phyloP scores from a whole-genome alignment of 352 stramenopile species.

The Pythium pyrilobum region DNA sequence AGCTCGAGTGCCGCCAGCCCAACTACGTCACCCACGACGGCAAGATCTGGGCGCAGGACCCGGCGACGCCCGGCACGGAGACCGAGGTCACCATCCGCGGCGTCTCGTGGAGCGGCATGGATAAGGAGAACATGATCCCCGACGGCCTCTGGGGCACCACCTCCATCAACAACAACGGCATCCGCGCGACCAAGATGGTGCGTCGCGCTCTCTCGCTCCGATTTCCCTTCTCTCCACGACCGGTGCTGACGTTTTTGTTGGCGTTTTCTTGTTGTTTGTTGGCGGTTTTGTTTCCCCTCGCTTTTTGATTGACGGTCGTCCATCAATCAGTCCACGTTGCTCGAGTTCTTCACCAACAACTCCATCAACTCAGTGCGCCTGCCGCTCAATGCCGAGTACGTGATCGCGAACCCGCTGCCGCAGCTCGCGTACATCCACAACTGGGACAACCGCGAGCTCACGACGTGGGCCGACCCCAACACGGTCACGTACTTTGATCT shows the following conservation, averaged over 20 bases:
- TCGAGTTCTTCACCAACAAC: constrained; percentile 50
- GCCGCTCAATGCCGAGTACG: constrained; percentile 46
- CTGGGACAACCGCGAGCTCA: constrained; percentile 62
- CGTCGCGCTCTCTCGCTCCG: not conserved
- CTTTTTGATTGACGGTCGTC: not conserved
- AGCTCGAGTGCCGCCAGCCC: constrained; percentile 45
- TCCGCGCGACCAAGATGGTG: constrained; percentile 43
- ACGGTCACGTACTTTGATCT: constrained; percentile 53
- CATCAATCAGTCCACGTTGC: constrained; percentile 26
- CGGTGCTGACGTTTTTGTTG: not conserved
- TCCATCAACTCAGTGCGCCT: constrained; percentile 62
- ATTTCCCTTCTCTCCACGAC: not conserved
- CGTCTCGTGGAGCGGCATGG: constrained; percentile 60
- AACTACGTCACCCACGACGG: constrained; percentile 54
- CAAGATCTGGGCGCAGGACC: constrained; percentile 54
- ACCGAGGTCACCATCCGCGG: constrained; percentile 61
- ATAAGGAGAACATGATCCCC: constrained; percentile 66
- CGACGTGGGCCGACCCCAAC: constrained; percentile 33
- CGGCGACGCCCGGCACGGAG: constrained; percentile 25
- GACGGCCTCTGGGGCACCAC: constrained; percentile 44
- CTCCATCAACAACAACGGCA: constrained; percentile 27
- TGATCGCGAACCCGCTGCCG: constrained; percentile 34
- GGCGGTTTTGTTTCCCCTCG: too few species aligned
- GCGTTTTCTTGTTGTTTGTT: not conserved
- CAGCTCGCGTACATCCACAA: constrained; percentile 48